Evolutionary conservation across 2,329 filamentous ascomycete genomes (phyloP).

Genomic region (Exophiala xenobiotica): DNA sequence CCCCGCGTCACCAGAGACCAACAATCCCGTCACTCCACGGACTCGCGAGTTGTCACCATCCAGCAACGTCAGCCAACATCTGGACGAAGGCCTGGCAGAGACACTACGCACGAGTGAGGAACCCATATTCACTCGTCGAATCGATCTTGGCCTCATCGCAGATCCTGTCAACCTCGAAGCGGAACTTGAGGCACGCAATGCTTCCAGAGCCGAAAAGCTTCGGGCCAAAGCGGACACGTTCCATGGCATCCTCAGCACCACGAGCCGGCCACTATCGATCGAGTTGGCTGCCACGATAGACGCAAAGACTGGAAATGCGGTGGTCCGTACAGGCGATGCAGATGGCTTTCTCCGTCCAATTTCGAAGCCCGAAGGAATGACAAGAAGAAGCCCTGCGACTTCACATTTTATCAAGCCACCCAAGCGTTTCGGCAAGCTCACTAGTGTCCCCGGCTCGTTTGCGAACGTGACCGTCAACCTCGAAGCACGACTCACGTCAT

Average conservation of each 20-base stretch:
- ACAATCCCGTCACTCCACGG: constrained; percentile 36
- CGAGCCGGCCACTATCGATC: constrained; percentile 6
- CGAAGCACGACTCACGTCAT: constrained; percentile 67
- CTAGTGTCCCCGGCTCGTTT: constrained; percentile 65
- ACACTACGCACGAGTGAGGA: constrained; percentile 30
- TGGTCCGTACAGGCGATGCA: constrained; percentile 25
- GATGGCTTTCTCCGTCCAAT: constrained; percentile 25
- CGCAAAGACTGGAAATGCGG: constrained; percentile 40
- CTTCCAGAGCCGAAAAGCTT: constrained; percentile 24
- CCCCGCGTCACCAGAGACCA: constrained; percentile 34
- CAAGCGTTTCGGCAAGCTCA: constrained; percentile 62
- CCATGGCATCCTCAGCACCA: constrained; percentile 14
- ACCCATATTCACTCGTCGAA: constrained; percentile 36
- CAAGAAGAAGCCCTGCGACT: constrained; percentile 15
- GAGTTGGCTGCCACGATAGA: constrained; percentile 45
- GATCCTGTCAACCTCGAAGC: constrained; percentile 25
- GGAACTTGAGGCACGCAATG: constrained; percentile 25
- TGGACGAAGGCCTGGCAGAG: constrained; percentile 25
- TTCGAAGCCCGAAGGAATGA: constrained; percentile 11
- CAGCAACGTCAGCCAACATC: constrained; percentile 12
- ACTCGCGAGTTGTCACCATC: constrained; percentile 34
- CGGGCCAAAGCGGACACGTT: constrained; percentile 26
- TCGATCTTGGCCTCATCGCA: constrained; percentile 37
- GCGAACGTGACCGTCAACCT: constrained; percentile 64
- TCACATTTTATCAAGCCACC: constrained; percentile 37